Conservation (phyloP, 495 filamentous ascomycete species). For the Aeminium ludgeri region DNA sequence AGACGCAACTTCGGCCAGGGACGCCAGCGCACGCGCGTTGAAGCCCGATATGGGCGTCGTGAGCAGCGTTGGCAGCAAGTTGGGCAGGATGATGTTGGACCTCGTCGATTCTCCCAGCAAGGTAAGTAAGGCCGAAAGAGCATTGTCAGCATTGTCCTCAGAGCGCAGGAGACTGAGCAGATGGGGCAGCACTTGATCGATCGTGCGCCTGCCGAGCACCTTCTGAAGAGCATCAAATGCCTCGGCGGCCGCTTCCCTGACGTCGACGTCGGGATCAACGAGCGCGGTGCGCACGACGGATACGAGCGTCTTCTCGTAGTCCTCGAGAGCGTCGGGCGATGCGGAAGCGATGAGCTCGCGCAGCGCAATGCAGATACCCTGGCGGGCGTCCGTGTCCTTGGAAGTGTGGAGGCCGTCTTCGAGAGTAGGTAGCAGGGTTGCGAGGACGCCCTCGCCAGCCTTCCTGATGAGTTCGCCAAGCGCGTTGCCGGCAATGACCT, state of each 20-base stretch:
- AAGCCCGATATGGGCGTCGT: conserved; percentile 81
- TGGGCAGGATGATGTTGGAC: conserved; percentile 90
- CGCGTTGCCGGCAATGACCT: conserved; percentile 92
- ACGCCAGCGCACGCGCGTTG: conserved; percentile 86
- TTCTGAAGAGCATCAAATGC: conserved; percentile 90
- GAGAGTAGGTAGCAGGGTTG: conserved; percentile 74
- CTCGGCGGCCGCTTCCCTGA: conserved; percentile 89
- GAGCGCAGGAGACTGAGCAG: conserved; percentile 72
- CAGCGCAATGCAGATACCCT: conserved; percentile 93
- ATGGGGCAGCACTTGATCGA: conserved; percentile 87
- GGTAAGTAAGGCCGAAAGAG: conserved; percentile 77
- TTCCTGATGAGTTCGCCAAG: conserved; percentile 92
- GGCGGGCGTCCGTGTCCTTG: conserved; percentile 81
- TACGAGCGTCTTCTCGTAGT: conserved; percentile 87
- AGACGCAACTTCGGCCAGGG: conserved; percentile 76
- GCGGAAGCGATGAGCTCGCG: conserved; percentile 88
- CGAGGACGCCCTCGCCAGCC: conserved; percentile 81
- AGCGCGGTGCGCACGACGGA: conserved; percentile 85
- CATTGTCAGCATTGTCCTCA: conserved; percentile 78
- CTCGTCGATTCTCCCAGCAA: conserved; percentile 83
- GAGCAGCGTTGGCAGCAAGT: conserved; percentile 83
- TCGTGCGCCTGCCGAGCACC: conserved; percentile 77
- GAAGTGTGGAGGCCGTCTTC: conserved; percentile 82
- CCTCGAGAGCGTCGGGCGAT: conserved; percentile 72
- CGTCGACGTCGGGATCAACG: conserved; percentile 74